phyloP scores from a whole-genome alignment of 2,329 filamentous ascomycete species.

The Apiospora aurea region DNA sequence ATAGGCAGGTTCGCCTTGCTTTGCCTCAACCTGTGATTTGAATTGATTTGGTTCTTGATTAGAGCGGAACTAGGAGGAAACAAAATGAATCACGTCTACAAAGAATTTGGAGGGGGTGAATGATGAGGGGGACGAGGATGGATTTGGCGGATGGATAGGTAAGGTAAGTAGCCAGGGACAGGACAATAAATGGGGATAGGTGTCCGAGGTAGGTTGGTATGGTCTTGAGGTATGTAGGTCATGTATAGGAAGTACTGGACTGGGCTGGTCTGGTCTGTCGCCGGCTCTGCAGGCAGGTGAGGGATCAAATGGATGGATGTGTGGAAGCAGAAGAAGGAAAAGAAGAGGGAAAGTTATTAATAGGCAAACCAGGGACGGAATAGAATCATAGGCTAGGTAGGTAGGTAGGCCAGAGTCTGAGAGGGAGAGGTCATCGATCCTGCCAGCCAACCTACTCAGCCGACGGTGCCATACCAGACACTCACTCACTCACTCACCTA shows the following conservation, averaged over 20 bases:
- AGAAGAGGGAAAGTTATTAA: background rate
- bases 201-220: constrained; percentile 15
- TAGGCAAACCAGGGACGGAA: background rate
- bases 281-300: constrained; percentile 9
- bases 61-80: constrained; percentile 11
- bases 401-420: background rate
- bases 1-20: background rate
- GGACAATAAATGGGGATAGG: constrained; percentile 16
- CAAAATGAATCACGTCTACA: constrained; percentile 21
- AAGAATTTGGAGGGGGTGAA: background rate
- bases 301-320: background rate
- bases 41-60: constrained; percentile 6
- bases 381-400: background rate
- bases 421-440: constrained; percentile 15
- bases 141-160: background rate
- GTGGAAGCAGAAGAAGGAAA: constrained; percentile 1
- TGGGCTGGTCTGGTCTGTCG: background rate
- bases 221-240: background rate
- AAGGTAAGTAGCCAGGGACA: background rate
- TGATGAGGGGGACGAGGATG: constrained; percentile 12
- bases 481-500: background rate
- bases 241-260: background rate
- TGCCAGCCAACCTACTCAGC: background rate
- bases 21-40: background rate
- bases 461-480: background rate